phyloP scores from a whole-genome alignment of 371 early-diverging fungal species.

The Circinella umbellata region DNA sequence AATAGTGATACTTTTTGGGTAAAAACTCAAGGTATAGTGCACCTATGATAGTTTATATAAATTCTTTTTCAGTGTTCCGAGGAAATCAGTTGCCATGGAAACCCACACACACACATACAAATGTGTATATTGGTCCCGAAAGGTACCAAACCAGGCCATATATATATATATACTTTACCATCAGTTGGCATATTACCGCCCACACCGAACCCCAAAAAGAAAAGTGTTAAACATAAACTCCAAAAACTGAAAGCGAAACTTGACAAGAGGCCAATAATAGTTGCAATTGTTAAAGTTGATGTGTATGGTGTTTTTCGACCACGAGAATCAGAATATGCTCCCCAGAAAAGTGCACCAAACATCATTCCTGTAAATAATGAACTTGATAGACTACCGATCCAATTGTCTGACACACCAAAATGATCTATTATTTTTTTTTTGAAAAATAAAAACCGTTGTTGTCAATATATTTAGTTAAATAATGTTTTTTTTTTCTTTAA shows the following conservation, averaged over 20 bases:
- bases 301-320: conserved; percentile 83
- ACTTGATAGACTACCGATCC: conserved; percentile 69
- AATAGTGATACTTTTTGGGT: conserved; percentile 76
- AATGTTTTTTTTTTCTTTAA: neutral
- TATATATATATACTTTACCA: conserved; percentile 37
- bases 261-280: conserved; percentile 72
- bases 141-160: too few relatives aligned
- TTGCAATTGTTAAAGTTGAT: conserved; percentile 76
- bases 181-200: conserved; percentile 93
- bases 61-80: neutral
- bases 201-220: conserved; percentile 81
- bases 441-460: neutral
- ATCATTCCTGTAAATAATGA: conserved; percentile 82
- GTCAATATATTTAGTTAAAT: neutral
- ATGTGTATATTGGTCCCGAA: neutral
- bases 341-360: conserved; percentile 86
- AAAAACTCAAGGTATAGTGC: conserved; percentile 86
- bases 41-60: conserved; percentile 44
- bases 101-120: neutral
- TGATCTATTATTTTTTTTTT: conserved; percentile 43
- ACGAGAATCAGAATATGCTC: conserved; percentile 73
- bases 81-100: neutral
- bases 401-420: conserved; percentile 60
- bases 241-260: conserved; percentile 71
- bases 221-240: conserved; percentile 65